phyloP scores from a whole-genome alignment of 2,329 filamentous ascomycete genomes.

The Pseudocercospora crystallina region DNA sequence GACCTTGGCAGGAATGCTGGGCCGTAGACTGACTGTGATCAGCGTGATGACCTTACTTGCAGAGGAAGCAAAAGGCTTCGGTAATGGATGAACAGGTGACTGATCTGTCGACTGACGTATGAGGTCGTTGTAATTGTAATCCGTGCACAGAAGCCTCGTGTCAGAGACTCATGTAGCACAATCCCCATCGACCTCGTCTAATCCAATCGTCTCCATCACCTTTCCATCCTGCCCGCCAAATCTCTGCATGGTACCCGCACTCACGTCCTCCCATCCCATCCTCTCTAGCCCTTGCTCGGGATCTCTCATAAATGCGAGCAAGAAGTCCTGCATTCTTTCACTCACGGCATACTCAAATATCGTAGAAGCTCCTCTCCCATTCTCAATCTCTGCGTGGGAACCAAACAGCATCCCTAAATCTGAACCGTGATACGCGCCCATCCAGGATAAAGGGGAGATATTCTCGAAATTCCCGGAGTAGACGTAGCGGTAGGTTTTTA shows the following conservation, averaged over 20 bases:
- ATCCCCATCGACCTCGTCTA: neutral
- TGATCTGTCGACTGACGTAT: too few relatives aligned
- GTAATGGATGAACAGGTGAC: too few relatives aligned
- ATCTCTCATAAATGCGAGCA: neutral
- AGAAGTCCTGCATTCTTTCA: neutral
- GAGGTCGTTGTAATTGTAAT: too few relatives aligned
- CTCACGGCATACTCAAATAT: neutral
- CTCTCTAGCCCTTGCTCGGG: neutral
- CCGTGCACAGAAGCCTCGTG: too few relatives aligned
- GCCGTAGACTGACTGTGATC: too few relatives aligned
- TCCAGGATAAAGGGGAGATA: neutral
- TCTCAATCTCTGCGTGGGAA: neutral
- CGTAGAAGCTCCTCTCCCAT: neutral
- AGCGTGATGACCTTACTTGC: too few relatives aligned
- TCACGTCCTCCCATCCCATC: neutral
- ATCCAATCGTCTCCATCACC: too few relatives aligned
- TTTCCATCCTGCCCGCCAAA: neutral
- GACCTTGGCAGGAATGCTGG: too few relatives aligned
- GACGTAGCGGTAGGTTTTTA: slow-evolving; percentile 1
- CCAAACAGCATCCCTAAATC: slow-evolving; percentile 4
- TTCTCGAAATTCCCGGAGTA: slow-evolving; percentile 2
- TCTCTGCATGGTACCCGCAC: neutral
- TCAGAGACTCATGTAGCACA: too few relatives aligned
- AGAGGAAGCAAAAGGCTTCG: too few relatives aligned
- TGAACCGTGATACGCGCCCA: slow-evolving; percentile 4